Evolutionary conservation across 176 grass and related monocot species (phyloP).

Genomic region (Oryza meridionalis): DNA sequence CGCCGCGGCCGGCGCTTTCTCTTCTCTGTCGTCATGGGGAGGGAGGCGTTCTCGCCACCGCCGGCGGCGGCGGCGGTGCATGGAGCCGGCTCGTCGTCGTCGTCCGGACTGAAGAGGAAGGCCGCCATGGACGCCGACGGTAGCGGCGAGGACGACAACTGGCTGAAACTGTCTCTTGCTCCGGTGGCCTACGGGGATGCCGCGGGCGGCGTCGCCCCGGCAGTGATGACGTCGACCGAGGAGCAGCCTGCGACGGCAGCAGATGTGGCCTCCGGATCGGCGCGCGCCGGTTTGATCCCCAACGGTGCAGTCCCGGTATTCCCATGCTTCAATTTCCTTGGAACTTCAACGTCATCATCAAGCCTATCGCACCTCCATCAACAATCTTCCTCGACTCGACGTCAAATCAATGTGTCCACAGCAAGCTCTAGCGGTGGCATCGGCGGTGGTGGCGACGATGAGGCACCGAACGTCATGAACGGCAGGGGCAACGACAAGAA

Average conservation of each 20-base stretch:
- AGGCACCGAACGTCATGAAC: too few species aligned
- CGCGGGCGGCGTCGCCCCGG: not conserved
- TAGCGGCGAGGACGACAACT: not conserved
- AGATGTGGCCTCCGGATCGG: too few species aligned
- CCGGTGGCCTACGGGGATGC: not conserved
- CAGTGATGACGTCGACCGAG: too few species aligned
- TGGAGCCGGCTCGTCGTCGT: not conserved
- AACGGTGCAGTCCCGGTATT: too few species aligned
- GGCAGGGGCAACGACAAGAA: not conserved
- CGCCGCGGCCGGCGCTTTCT: too few species aligned
- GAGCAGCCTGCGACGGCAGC: too few species aligned
- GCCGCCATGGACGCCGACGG: rapidly evolving
- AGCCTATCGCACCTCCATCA: too few species aligned
- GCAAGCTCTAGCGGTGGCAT: not conserved
- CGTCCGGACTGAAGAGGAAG: not conserved
- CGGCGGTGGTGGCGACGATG: not conserved
- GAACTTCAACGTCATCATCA: too few species aligned
- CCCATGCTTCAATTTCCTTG: too few species aligned
- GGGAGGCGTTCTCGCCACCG: not conserved
- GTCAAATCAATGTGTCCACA: not conserved
- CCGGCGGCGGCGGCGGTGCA: too few species aligned
- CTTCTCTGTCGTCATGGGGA: not conserved
- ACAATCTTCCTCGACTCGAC: not conserved
- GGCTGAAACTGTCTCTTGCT: constrained; percentile 25
- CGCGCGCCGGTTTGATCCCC: too few species aligned